Base-by-base conservation (phyloP, 148 eudicot genomes). In the Heliosperma pusillum region DNA sequence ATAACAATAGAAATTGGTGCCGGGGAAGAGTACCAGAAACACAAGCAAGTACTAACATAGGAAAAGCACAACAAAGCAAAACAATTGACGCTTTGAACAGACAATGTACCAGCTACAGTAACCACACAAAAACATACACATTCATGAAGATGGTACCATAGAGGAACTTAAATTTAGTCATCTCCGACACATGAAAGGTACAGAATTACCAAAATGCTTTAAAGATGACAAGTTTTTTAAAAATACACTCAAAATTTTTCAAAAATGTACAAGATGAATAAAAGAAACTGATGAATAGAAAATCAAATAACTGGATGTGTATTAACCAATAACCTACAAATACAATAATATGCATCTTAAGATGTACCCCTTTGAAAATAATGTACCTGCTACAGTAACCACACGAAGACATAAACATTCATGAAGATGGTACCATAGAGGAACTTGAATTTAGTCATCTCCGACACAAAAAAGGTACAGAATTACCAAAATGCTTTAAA, bases 121-220 rank as follows among this genome's bases (percentile, higher is more conserved):
- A 40, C 73, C 42, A 66, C 78, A 65, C 74, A 81, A 78, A 72
- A 79, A 80, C 24, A 6, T 68, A 7, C 11, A 16, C 16, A 65
- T 72, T 78, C 81, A 84, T 19, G 70, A 79, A 47, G 76, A 78
- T 29, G 4, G 72, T 47, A 63, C 22, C 72, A 77, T 10, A 70
- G 78, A 77, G 70, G 74, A 79, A 24, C 4, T 4, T n/a, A 2
- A 45, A 75, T 78, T 2, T 86, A 25, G 90, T 85, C 90, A 87
- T 74, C 88, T 76, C 85, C 79, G 89, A 88, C 90, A 88, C 92
- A 88, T 69, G 64, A 53, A 67, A 66, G 87, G 76, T 85, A 89
- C 91, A 76, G 7, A 5, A 21, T 12, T 13, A 5, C 15, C 7
- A 10, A 44, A 24, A 5, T 50, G 64, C 64, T 59, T 21, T 59